Evolutionary conservation across 2,329 filamentous ascomycete genomes (phyloP).

Genomic region (Microascus cirrosus): DNA sequence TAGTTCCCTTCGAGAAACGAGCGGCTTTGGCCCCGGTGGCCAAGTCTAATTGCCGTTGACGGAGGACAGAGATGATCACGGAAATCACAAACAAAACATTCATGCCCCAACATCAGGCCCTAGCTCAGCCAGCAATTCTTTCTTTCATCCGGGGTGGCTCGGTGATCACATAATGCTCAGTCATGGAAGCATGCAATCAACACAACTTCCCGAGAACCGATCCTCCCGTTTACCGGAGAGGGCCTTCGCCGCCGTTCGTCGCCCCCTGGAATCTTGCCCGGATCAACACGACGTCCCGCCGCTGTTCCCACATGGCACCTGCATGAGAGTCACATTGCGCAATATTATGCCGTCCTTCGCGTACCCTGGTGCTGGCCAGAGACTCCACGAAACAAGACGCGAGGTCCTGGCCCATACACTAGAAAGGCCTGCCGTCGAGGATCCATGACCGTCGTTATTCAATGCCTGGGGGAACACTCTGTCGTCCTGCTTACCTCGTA

Average conservation of each 20-base stretch:
- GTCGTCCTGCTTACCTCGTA: no score
- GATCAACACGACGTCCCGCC: neutral
- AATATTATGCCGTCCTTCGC: neutral
- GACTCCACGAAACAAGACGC: neutral
- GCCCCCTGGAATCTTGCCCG: neutral
- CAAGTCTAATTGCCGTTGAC: no score
- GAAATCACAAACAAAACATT: neutral
- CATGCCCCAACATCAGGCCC: no score
- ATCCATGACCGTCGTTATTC: neutral
- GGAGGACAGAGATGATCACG: no score
- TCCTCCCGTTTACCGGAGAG: neutral
- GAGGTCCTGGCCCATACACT: neutral
- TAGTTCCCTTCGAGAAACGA: no score
- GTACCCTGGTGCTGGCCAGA: neutral
- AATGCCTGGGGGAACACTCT: no score
- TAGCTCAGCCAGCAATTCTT: neutral
- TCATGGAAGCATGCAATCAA: neutral
- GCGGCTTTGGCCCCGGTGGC: no score
- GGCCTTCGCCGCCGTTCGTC: neutral
- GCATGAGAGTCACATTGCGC: neutral
- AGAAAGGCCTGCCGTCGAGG: neutral
- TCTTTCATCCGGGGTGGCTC: neutral
- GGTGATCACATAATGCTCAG: slow-evolving; percentile 4
- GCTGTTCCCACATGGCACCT: neutral
- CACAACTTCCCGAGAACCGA: neutral